Conservation (phyloP, 192 early-diverging fungal species). For the Lobulomyces angularis region DNA sequence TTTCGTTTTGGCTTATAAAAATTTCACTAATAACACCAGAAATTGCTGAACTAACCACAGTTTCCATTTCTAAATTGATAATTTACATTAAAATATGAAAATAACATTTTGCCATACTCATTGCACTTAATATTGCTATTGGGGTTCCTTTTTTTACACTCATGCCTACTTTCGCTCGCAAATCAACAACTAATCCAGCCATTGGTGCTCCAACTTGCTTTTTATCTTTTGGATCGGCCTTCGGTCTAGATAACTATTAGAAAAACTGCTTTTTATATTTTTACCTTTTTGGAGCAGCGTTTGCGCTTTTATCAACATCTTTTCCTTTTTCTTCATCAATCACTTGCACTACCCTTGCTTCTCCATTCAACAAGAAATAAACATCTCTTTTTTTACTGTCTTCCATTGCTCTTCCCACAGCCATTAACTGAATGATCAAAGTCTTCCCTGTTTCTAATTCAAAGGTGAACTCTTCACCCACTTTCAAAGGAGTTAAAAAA, state of each 20-base stretch:
- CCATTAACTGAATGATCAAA: constrained; percentile 79
- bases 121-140: constrained; percentile 84
- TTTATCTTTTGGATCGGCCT: constrained; percentile 63
- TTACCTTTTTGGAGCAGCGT: constrained; percentile 1
- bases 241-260: too few species aligned
- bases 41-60: constrained; percentile 69
- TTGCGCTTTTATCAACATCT: neutral
- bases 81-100: neutral
- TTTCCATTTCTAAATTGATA: constrained; percentile 49
- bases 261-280: constrained; percentile 4
- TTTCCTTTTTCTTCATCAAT: constrained; percentile 12
- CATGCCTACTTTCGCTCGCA: constrained; percentile 70
- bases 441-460: constrained; percentile 78
- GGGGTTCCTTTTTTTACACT: constrained; percentile 82
- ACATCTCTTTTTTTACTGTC: constrained; percentile 70
- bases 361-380: constrained; percentile 92
- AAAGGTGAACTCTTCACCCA: constrained; percentile 82
- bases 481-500: constrained; percentile 73
- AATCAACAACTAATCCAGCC: constrained; percentile 87
- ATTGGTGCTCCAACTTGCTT: constrained; percentile 89
- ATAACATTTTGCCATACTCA: constrained; percentile 70
- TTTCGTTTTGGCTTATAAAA: constrained; percentile 60
- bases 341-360: constrained; percentile 64
- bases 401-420: constrained; percentile 73
- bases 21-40: constrained; percentile 60